A percentile compares a stretch with the other conserved stretches of the same genome.
Evolutionary conservation across 805 yeast species (phyloP).

Genomic region (Candida chauliodis): DNA sequence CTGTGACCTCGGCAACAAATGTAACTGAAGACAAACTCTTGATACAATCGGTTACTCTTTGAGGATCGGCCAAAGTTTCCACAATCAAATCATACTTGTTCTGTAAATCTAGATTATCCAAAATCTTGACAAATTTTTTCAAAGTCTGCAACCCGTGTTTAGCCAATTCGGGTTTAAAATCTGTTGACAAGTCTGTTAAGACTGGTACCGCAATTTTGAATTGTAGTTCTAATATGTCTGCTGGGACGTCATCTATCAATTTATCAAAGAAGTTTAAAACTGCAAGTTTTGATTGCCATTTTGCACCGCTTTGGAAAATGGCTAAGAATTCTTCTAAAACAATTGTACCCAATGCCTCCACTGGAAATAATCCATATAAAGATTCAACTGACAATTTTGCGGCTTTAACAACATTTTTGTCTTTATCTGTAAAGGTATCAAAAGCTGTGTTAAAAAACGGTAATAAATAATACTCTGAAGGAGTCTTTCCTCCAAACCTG

Average conservation of each 20-base stretch:
- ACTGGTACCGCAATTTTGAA: conserved; percentile 80
- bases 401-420: conserved; percentile 76
- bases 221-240: conserved; percentile 78
- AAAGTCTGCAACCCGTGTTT: conserved; percentile 75
- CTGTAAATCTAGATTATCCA: conserved; percentile 89
- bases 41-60: conserved; percentile 83
- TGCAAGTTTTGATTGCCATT: conserved; percentile 87
- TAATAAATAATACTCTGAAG: conserved; percentile 71
- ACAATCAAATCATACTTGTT: conserved; percentile 81
- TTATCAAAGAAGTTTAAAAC: conserved; percentile 73
- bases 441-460: conserved; percentile 61
- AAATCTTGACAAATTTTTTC: conserved; percentile 66
- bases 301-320: conserved; percentile 77
- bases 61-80: conserved; percentile 86
- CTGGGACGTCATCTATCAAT: conserved; percentile 74
- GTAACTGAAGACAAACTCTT: conserved; percentile 89
- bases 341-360: conserved; percentile 73
- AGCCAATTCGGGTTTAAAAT: conserved; percentile 94
- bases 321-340: conserved; percentile 57
- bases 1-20: conserved; percentile 97
- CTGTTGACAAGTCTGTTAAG: conserved; percentile 85
- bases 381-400: conserved; percentile 79
- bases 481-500: conserved; percentile 62
- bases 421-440: conserved; percentile 82
- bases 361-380: conserved; percentile 65